Evolutionary conservation across 768 basidiomycete genomes (phyloP), one percentile per base, ranked within the genome.

Genomic region (Russula earlei): DNA sequence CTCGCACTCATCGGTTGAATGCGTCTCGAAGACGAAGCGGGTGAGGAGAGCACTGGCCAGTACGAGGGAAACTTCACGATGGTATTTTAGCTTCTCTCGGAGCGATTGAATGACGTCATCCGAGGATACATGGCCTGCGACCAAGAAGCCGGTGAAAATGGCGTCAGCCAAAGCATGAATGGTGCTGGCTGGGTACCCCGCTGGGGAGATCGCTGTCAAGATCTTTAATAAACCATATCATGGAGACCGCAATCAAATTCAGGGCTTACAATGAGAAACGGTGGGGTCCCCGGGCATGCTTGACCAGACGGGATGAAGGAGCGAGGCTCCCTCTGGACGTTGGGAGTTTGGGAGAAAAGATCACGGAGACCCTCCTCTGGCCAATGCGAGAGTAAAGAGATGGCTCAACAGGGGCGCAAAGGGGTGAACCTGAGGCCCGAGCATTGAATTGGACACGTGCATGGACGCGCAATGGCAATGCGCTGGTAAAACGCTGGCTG

Each of bases 1-100:
- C 31, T 55, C 40, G n/a, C 38, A 55, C 22, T 55, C 54, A 11
- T 49, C 31, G 5, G 6, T 49, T 19, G 54, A 49, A 41, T 34
- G 54, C 5, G 46, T 25, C 9, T 24, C 49, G 25, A 31, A 25
- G 3, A 31, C 17, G 31, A 49, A 55, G 22, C 40, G 47, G 6
- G n/a, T 14, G 54, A 25, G 31, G 33, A 55, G 54, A 5, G 17
- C 11, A 5, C 29, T 15, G 14, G 46, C 54, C 29, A 55, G 15
- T 5, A 38, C 54, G 9, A 27, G 38, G n/a, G 19, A 34, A 10
- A 38, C 40, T n/a, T n/a, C n/a, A 7, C 17, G 40, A 10, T 46
- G 54, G 5, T 29, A 42, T 1, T 15, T 9, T 17, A 48, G 29
- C 11, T 4, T 38, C 4, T 55, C 54, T 6, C 54, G 54, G 15